Evolutionary conservation across 2,329 filamentous ascomycete genomes (phyloP), one percentile per base, ranked within the genome.

Genomic region (Colletotrichum abscissum): DNA sequence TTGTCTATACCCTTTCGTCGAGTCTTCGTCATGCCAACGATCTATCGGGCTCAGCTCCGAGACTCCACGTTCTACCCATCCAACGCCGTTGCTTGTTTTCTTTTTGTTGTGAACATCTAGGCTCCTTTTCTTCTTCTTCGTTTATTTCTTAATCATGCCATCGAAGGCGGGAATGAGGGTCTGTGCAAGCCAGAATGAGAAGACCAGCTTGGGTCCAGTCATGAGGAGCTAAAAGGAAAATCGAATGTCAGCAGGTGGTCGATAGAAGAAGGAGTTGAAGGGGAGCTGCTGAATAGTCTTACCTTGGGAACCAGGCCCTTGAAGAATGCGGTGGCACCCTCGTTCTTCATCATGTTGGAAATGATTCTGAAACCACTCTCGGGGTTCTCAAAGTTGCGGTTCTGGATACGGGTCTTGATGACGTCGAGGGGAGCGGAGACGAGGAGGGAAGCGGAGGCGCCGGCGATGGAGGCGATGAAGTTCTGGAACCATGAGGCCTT

Each of bases 161-260:
- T 91, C 94, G 84, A 98, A 98, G 52, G 95, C 93, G 64, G 97
- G 97, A 81, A 99, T 99, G 79, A 99, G 88, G 35, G 97, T 98
- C 88, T 99, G 97, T 71, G 97, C 97, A 81, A 99, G 91, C 97
- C 97, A 99, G 92, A 99, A 99, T 74, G 95, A 98, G 88, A 99
- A 99, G 75, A 98, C 97, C 74, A 99, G 90, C 90, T 99, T 99
- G 76, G 97, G 97, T 28, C 97, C 97, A 19, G 97, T 99, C 97
- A 99, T 99, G 80, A 99, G 90, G 76, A 99, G 91, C 93, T 92
- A 74, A 3, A 42, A 42, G 49, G 38, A 22, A 56, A 69, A 55
- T 52, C 78, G 74, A 78, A 76, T 60, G 76, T 77, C 6, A 73
- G n/a, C 12, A 62, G 26, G 9, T 5, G 24, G 5, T 42, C 19